These are phyloP conservation scores for Penicillium bovifimosum DNA, from an alignment of 495 filamentous ascomycete species.

Conservation along the genomic window DNA sequence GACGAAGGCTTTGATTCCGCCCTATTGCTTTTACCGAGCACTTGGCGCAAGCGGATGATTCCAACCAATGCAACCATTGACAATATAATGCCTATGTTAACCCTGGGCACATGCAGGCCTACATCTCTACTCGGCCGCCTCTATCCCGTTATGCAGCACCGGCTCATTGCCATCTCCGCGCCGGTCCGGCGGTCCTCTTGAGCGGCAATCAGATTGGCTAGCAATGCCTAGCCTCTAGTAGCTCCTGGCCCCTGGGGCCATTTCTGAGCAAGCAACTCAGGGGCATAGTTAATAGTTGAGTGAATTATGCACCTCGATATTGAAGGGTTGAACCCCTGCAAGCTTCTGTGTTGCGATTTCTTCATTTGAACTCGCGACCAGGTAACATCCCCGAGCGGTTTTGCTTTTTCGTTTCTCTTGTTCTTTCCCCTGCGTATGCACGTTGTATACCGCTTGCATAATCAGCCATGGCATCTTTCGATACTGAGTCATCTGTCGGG, in stretches of 20 bases:
- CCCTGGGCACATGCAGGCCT: background rate
- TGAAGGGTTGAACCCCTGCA: background rate
- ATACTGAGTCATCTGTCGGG: slow-evolving; percentile 8
- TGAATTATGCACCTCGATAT: background rate
- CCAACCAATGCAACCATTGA: background rate
- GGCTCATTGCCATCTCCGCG: background rate
- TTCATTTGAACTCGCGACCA: too few relatives aligned
- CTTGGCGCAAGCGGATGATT: background rate
- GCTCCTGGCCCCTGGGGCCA: background rate
- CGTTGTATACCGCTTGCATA: background rate
- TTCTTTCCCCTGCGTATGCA: background rate
- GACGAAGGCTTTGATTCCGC: background rate
- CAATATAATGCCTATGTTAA: background rate
- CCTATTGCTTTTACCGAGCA: background rate
- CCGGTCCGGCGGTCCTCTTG: background rate
- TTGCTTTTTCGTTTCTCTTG: background rate
- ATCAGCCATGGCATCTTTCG: slow-evolving; percentile 1
- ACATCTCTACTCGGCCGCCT: background rate
- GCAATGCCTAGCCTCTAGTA: background rate
- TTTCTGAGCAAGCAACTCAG: background rate
- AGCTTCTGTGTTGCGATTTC: too few relatives aligned
- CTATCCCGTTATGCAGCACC: background rate
- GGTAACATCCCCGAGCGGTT: background rate
- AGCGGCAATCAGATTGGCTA: background rate
- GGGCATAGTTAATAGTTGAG: background rate